phyloP scores from a whole-genome alignment of 1,284 basidiomycete species.

The Pyrrhoderma lamaoense region DNA sequence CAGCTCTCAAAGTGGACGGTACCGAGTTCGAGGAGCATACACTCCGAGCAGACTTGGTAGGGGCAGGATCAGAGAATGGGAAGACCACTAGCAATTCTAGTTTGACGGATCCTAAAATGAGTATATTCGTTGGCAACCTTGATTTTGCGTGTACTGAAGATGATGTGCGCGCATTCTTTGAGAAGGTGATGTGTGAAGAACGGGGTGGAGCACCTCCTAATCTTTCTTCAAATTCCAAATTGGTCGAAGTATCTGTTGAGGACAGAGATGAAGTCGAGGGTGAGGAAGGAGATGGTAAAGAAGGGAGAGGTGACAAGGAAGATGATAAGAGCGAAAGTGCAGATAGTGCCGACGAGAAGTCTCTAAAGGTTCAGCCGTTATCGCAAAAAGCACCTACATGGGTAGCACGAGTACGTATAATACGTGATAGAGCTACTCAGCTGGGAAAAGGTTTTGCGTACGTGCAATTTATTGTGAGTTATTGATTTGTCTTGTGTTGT shows the following conservation, averaged over 20 bases:
- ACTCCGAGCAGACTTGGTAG: slow-evolving; percentile 62
- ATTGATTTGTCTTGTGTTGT: background rate
- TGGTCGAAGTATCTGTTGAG: too few species aligned
- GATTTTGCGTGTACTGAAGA: slow-evolving; percentile 92
- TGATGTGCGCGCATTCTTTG: slow-evolving; percentile 83
- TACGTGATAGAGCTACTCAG: slow-evolving; percentile 89
- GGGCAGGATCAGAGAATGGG: too few species aligned
- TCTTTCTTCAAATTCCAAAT: too few species aligned
- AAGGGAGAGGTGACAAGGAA: slow-evolving; percentile 24
- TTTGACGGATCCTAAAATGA: slow-evolving; percentile 66
- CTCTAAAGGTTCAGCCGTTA: slow-evolving; percentile 21
- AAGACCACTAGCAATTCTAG: too few species aligned
- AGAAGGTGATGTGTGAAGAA: slow-evolving; percentile 70
- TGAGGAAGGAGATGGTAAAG: slow-evolving; percentile 3
- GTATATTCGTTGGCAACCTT: slow-evolving; percentile 87
- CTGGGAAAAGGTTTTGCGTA: slow-evolving; percentile 98
- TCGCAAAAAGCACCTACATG: slow-evolving; percentile 34
- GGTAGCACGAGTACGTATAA: slow-evolving; percentile 82
- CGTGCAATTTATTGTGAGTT: slow-evolving; percentile 76
- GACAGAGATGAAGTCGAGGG: too few species aligned
- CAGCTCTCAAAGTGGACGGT: slow-evolving; percentile 63
- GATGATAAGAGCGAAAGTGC: slow-evolving; percentile 22
- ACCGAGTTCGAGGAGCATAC: slow-evolving; percentile 68
- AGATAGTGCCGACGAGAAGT: slow-evolving; percentile 23
- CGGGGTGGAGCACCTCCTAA: slow-evolving; percentile 62